Percentiles rank a stretch among this genome's conserved stretches.
Evolutionary conservation across 2,329 filamentous ascomycete genomes (phyloP).

Genomic region (Diplodia seriata): DNA sequence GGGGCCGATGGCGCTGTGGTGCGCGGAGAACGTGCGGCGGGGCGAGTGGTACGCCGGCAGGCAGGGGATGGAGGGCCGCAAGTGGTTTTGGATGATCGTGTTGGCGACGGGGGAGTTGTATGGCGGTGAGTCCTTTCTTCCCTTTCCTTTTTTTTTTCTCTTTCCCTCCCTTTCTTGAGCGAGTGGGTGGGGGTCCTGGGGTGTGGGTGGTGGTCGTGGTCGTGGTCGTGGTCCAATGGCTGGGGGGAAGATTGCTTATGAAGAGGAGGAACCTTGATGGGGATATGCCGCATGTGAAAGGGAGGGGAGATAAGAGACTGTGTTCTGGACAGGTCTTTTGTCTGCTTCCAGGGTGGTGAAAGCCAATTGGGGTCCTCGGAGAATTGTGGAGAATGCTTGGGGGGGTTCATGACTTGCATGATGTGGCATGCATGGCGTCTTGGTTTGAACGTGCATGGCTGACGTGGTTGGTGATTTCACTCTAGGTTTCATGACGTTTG

Average conservation of each 20-base stretch:
- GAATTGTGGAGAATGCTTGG: constrained; percentile 36
- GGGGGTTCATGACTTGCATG: constrained; percentile 30
- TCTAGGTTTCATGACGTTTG: constrained; percentile 68
- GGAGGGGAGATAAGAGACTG: neutral
- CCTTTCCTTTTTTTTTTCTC: neutral
- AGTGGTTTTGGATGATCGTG: constrained; percentile 62
- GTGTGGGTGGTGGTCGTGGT: too few species aligned
- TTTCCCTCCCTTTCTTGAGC: neutral
- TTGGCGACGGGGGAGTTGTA: constrained; percentile 70
- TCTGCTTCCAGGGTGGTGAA: constrained; percentile 4
- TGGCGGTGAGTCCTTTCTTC: constrained; percentile 53
- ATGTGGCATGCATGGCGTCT: constrained; percentile 31
- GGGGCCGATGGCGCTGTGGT: constrained; percentile 63
- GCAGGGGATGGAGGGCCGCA: constrained; percentile 43
- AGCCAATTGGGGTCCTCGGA: constrained; percentile 35
- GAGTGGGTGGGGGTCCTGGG: neutral
- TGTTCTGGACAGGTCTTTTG: neutral
- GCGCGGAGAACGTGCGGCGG: constrained; percentile 60
- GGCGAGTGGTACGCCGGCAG: constrained; percentile 40
- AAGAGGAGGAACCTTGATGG: neutral
- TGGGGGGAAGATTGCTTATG: neutral
- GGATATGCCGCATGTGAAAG: neutral
- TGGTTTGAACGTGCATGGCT: constrained; percentile 39
- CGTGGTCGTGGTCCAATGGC: neutral
- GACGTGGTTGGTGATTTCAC: constrained; percentile 47